phyloP scores from a whole-genome alignment of 225 moss, liverwort and hornwort genomes.

The Climacium dendroides region DNA sequence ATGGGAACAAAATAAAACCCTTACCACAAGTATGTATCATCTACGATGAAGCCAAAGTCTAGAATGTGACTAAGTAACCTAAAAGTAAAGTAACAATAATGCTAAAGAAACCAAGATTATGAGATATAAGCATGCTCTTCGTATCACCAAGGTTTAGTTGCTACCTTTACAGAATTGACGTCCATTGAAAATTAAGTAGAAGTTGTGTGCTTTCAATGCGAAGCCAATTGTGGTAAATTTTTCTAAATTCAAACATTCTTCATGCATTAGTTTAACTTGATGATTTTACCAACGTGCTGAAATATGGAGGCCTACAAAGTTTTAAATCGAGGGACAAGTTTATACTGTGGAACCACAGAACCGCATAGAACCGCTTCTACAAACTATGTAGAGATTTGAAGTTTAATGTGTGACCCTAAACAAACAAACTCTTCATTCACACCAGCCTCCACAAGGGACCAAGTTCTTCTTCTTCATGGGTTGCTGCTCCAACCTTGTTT shows the following conservation, averaged over 20 bases:
- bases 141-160: background rate
- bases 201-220: background rate
- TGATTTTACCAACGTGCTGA: background rate
- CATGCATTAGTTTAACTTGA: background rate
- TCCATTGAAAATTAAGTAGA: background rate
- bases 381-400: background rate
- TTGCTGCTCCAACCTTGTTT: background rate
- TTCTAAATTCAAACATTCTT: rapidly evolving
- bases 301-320: background rate
- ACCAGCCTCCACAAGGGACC: rapidly evolving
- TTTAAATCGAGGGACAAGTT: background rate
- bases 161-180: background rate
- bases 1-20: background rate
- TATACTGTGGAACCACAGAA: background rate
- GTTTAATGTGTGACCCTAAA: rapidly evolving
- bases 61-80: background rate
- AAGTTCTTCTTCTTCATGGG: background rate
- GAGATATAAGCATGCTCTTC: background rate
- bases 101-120: background rate
- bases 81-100: no score
- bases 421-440: background rate
- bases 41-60: background rate
- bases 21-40: background rate
- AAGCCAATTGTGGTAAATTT: rapidly evolving
- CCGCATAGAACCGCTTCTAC: background rate